These are phyloP conservation scores for Mucor circinelloides DNA, from an alignment of 371 early-diverging fungal species.

Conservation along the genomic window DNA sequence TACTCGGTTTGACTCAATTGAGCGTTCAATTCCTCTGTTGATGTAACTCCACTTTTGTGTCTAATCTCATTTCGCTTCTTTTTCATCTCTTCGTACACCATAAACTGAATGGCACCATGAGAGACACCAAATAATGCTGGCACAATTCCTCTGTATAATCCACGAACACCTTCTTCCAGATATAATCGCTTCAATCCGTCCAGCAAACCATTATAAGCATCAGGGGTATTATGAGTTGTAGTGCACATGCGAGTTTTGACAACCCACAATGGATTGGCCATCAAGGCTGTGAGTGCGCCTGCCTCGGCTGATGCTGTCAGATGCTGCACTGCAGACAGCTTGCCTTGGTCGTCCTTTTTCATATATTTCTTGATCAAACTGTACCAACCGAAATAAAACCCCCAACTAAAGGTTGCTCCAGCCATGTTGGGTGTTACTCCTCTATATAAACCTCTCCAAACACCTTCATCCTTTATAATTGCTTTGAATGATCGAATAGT, in stretches of 20 bases:
- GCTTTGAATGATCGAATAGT: constrained; percentile 64
- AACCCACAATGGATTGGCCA: constrained; percentile 95
- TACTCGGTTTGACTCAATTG: constrained; percentile 71
- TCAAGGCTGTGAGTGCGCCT: constrained; percentile 79
- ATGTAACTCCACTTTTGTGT: constrained; percentile 24
- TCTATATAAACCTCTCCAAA: constrained; percentile 80
- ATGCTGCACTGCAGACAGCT: constrained; percentile 73
- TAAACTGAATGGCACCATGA: constrained; percentile 96
- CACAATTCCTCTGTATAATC: constrained; percentile 85
- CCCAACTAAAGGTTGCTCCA: constrained; percentile 94
- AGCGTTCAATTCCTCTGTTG: constrained; percentile 44
- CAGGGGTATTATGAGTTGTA: constrained; percentile 61
- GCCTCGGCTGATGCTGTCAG: constrained; percentile 81
- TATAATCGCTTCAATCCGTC: constrained; percentile 72
- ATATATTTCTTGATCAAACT: constrained; percentile 76
- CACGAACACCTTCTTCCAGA: constrained; percentile 79
- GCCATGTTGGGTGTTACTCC: constrained; percentile 90
- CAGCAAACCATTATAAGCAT: constrained; percentile 75
- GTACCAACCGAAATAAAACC: constrained; percentile 93
- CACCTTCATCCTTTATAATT: constrained; percentile 59
- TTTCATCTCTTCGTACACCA: constrained; percentile 96
- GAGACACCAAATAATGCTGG: constrained; percentile 90
- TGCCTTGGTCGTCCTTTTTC: constrained; percentile 62
- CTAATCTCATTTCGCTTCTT: constrained; percentile 58
- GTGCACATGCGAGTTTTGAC: constrained; percentile 94